Base-by-base conservation (phyloP, 1,284 basidiomycete species). In the Ganoderma resinaceum region DNA sequence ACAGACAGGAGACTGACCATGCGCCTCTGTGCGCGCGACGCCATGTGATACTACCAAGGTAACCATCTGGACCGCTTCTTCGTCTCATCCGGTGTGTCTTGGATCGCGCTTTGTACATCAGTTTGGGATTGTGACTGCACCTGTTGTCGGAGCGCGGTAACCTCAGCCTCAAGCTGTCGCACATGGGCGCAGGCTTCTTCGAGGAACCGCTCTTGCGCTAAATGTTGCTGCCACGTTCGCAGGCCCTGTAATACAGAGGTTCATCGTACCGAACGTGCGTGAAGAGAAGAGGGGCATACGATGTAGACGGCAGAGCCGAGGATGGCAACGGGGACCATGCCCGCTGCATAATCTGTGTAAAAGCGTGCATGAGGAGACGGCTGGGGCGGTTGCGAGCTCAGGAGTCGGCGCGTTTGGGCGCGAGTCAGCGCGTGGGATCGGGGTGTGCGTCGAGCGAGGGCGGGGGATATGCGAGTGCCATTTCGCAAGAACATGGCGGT, bases 221-320 rank as follows among this genome's bases (percentile, higher is more conserved):
- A 81, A 60, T 83, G 83, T 63, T 84, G 82, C 72, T 90, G 92
- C 29, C 84, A 77, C 49, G 92, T 83, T 71, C 91, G 87, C 55
- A 94, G 81, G 61, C 84, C 88, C 92, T 94, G 74, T 9, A n/a
- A 43, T 43, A 7, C 43, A 62, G 55, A 46, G 37, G 43, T 33
- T 42, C 31, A 37, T 59, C 33, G 53, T 59, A 52, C 60, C 38
- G 35, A 61, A 67, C 61, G 66, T 63, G 61, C 62, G 61, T 26
- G 31, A 23, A 65, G 70, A 37, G 61, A 66, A 66, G 62, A 52
- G 69, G 72, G 60, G 79, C 87, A 69, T 76, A 92, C 92, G 73
- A 93, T 82, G 80, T 92, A 94, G 63, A 94, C 85, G 12, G 89
- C 91, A 66, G 91, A 93, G 18, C 91, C 93, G 33, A 94, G 83